Evolutionary conservation across 2,329 filamentous ascomycete genomes (phyloP).

Genomic region (Botrytis aclada): DNA sequence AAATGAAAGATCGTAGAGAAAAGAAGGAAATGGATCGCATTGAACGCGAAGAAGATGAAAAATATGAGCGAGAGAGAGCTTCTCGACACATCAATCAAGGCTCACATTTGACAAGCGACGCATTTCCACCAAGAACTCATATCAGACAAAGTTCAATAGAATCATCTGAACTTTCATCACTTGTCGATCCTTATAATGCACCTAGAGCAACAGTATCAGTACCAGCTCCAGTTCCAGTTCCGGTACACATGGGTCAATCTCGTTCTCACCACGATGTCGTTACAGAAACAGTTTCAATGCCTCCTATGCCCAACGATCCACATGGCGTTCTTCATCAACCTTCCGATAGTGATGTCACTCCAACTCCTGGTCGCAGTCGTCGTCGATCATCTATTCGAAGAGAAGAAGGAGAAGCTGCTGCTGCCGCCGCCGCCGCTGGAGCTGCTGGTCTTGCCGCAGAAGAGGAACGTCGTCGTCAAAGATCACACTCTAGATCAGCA

Average conservation of each 20-base stretch:
- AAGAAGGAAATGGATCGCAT: constrained; percentile 39
- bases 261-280: constrained; percentile 42
- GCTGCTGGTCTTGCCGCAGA: constrained; percentile 49
- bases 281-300: constrained; percentile 47
- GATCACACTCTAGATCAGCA: constrained; percentile 26
- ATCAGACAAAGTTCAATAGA: constrained; percentile 41
- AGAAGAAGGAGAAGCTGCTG: constrained; percentile 44
- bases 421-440: constrained; percentile 45
- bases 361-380: constrained; percentile 38
- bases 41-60: constrained; percentile 41
- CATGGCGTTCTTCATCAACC: constrained; percentile 43
- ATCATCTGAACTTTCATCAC: constrained; percentile 36
- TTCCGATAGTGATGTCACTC: constrained; percentile 24
- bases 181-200: constrained; percentile 36
- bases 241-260: constrained; percentile 28
- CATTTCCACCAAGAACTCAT: constrained; percentile 45
- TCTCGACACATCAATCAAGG: constrained; percentile 52
- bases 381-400: constrained; percentile 48
- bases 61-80: constrained; percentile 55
- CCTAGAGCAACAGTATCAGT: constrained; percentile 43
- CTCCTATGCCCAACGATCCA: constrained; percentile 52
- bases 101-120: constrained; percentile 67
- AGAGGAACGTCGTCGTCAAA: constrained; percentile 41
- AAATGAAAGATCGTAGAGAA: constrained; percentile 57
- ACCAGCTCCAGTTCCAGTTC: constrained; percentile 27